Percentiles rank a stretch among this genome's conserved stretches.
Evolutionary conservation across 148 eudicot genomes (phyloP).

Genomic region (Rhododendron williamsianum): DNA sequence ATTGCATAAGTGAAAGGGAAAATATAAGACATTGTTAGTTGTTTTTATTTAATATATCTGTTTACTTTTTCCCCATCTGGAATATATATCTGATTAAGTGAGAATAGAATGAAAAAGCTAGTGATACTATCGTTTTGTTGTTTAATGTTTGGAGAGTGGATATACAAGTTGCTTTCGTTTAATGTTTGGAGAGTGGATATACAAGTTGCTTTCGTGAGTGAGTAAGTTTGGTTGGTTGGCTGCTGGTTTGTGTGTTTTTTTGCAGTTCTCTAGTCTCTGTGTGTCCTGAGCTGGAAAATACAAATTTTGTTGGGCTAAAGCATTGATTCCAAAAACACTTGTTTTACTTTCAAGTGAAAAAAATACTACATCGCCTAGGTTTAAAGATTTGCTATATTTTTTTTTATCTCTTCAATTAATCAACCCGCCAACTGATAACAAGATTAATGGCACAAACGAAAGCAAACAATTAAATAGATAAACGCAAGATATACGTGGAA

Average conservation of each 20-base stretch:
- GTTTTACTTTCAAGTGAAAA: too few species aligned
- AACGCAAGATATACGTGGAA: too few species aligned
- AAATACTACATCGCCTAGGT: too few species aligned
- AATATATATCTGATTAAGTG: neutral
- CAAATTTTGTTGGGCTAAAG: too few species aligned
- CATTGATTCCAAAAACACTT: too few species aligned
- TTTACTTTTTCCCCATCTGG: neutral
- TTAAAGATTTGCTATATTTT: too few species aligned
- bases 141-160: neutral
- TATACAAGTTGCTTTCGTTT: neutral
- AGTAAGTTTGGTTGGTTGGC: neutral
- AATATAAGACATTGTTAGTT: neutral
- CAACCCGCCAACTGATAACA: too few species aligned
- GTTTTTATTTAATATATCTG: neutral
- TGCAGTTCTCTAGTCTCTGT: neutral
- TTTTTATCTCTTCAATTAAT: too few species aligned
- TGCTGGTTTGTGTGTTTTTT: neutral
- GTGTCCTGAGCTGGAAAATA: neutral
- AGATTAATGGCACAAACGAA: too few species aligned
- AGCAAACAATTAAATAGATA: too few species aligned
- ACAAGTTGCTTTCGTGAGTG: neutral
- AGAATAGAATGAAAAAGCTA: neutral
- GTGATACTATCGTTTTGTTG: neutral
- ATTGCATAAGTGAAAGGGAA: constrained; percentile 3
- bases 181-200: neutral